Conservation (phyloP, 768 basidiomycete species). For the Macrolepiota dolichaula region DNA sequence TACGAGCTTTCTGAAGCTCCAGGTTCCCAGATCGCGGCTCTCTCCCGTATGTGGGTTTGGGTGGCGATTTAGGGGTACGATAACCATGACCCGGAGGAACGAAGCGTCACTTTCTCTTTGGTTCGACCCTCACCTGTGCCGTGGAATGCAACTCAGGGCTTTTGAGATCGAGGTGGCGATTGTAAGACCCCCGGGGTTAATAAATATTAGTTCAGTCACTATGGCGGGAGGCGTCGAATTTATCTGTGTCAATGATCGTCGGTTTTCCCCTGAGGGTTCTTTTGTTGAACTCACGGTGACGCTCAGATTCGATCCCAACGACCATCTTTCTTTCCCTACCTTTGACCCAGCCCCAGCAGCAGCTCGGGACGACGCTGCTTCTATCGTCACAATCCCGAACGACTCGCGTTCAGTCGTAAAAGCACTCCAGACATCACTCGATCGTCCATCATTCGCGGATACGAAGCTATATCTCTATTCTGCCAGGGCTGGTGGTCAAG, state of each 20-base stretch:
- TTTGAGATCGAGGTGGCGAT: background rate
- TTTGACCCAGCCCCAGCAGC: background rate
- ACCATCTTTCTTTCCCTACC: background rate
- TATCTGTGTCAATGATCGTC: background rate
- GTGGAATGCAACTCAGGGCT: background rate
- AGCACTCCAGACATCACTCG: background rate
- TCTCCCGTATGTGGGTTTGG: background rate
- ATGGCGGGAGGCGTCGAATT: background rate
- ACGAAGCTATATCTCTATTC: slow-evolving; percentile 12
- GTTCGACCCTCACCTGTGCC: background rate
- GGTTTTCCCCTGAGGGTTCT: background rate
- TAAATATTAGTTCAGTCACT: background rate
- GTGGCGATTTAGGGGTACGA: background rate
- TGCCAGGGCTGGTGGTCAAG: background rate
- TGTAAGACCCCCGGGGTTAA: background rate
- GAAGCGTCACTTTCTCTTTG: background rate
- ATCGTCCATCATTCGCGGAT: background rate
- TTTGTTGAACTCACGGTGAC: background rate
- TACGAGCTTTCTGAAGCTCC: background rate
- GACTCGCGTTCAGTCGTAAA: background rate
- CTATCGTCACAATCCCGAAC: no score
- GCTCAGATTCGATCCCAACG: background rate
- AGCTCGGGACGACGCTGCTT: background rate
- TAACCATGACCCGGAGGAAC: background rate
- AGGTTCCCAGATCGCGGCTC: background rate